Percentiles rank a stretch among this genome's conserved stretches.
phyloP scores from a whole-genome alignment of 1,139 yeast genomes.

The Magnusiomyces fungicola region DNA sequence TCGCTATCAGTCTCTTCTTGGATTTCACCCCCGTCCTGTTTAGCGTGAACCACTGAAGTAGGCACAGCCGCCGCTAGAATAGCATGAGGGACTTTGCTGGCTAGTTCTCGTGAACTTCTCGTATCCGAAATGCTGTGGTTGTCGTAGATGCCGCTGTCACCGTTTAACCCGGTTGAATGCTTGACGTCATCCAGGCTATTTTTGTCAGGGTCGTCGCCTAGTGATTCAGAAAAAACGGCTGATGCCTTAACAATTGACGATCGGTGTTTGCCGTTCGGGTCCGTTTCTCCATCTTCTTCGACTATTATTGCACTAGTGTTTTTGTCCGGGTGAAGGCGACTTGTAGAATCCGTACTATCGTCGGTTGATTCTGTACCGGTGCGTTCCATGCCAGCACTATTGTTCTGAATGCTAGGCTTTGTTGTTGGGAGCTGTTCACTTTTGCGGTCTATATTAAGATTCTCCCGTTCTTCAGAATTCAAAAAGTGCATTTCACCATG shows the following conservation, averaged over 20 bases:
- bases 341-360: not conserved
- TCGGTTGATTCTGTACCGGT: not conserved
- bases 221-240: not conserved
- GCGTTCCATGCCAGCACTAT: not conserved
- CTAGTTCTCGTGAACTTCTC: not conserved
- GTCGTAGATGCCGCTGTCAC: not conserved
- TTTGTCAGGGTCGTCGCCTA: too few species aligned
- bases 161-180: too few species aligned
- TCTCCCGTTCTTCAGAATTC: not conserved
- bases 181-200: too few species aligned
- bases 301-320: not conserved
- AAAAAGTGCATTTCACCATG: constrained; percentile 15
- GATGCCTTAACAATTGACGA: not conserved
- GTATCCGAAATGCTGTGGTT: not conserved
- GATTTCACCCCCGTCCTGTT: not conserved
- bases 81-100: not conserved
- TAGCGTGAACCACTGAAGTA: too few species aligned
- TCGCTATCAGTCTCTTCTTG: not conserved
- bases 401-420: not conserved
- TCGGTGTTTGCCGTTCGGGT: not conserved
- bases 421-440: too few species aligned
- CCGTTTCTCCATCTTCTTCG: not conserved
- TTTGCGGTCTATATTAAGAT: not conserved
- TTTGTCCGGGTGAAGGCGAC: not conserved
- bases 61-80: constrained; percentile 15